Evolutionary conservation across 1,139 yeast genomes (phyloP).

Genomic region (Saccharomyces uvarum): DNA sequence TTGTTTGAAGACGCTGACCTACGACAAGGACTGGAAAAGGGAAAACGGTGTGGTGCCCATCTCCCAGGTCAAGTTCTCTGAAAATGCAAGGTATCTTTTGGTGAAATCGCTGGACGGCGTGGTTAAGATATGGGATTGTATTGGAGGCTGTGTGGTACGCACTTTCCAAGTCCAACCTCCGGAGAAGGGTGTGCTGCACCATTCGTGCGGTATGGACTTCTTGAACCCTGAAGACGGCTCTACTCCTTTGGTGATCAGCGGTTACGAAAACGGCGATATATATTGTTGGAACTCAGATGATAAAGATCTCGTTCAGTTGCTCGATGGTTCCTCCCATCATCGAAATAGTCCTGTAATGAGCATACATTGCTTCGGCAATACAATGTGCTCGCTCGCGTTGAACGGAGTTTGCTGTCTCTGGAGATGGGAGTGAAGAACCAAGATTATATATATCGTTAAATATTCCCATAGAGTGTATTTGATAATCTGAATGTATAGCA

Average conservation of each 20-base stretch:
- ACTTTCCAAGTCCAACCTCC: constrained; percentile 41
- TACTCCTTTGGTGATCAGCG: constrained; percentile 42
- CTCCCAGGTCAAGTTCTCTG: constrained; percentile 63
- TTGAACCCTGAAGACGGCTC: constrained; percentile 25
- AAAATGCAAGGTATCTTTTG: constrained; percentile 73
- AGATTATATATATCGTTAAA: background rate
- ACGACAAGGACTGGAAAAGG: constrained; percentile 50
- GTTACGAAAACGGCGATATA: constrained; percentile 55
- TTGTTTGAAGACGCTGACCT: constrained; percentile 81
- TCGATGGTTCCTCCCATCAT: constrained; percentile 25
- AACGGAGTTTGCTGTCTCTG: constrained; percentile 34
- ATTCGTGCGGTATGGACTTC: constrained; percentile 44
- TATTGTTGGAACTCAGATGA: constrained; percentile 71
- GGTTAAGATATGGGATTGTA: constrained; percentile 74
- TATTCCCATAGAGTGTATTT: background rate
- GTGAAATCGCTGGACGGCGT: constrained; percentile 78
- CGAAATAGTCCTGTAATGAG: constrained; percentile 41
- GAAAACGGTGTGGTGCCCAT: constrained; percentile 68
- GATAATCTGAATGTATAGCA: background rate
- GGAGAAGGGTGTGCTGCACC: constrained; percentile 13
- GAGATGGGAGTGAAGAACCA: constrained; percentile 16
- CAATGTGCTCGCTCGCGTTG: constrained; percentile 40
- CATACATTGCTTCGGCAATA: constrained; percentile 38
- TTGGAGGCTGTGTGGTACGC: constrained; percentile 69
- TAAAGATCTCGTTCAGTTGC: constrained; percentile 42